Base-by-base conservation (phyloP, 768 basidiomycete genomes). In the Mycena rosella region DNA sequence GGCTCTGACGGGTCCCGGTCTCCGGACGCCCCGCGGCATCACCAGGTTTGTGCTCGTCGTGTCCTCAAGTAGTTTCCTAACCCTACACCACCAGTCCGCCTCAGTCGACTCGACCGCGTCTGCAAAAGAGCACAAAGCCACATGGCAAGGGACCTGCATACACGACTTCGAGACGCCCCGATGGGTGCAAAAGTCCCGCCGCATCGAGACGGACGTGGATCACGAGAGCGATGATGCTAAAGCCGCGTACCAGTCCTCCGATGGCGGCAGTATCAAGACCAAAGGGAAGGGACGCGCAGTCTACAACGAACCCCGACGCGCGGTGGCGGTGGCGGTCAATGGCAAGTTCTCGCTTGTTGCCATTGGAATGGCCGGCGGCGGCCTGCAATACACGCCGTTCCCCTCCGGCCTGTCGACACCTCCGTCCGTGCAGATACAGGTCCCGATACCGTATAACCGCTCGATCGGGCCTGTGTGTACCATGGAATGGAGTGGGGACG, bases 401-500 rank as follows among this genome's bases (percentile, higher is more conserved):
- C 94, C 92, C 4, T 87, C 89, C 84, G 87, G 64, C 87, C 86
- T 47, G 85, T 85, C 63, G 29, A 30, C 83, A 15, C 89, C 91
- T 1, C 84, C 83, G 61, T 88, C 91, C 2, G 88, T 93, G 74
- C 80, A 78, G 22, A 79, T 95, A 53, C 79, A 88, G 26, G 78
- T 92, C n/a, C 89, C 91, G 6, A 88, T 89, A 67, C 83, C 87
- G 40, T 87, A 88, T 68, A 86, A 84, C 68, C 83, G 82, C 49
- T 82, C 85, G 10, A 87, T 84, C 6, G 94, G 94, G 1, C 79
- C 85, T 44, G 89, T 95, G 6, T 86, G 78, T 65, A 77, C 87
- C 14, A 83, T 97, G 77, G 89, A 95, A 72, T 98, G 96, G 97
- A 96, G 94, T 56, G 94, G 94, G 0, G 98, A 99, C 78, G 97